Evolutionary conservation across 768 basidiomycete species (phyloP), one percentile per base, ranked within the genome.

Genomic region (Hemileccinum rubropunctum): DNA sequence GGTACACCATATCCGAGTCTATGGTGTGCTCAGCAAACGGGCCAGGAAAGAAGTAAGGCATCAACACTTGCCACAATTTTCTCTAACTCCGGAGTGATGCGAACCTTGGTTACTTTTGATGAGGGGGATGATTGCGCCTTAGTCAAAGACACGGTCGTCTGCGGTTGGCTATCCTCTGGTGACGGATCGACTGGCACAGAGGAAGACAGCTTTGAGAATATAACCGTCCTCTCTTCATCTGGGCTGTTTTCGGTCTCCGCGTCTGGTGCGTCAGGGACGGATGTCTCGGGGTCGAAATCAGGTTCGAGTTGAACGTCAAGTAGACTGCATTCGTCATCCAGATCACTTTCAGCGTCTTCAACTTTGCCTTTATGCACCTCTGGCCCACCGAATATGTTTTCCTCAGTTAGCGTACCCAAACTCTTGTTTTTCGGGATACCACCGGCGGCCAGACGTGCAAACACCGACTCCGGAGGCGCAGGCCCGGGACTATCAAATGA

Each of bases 1-100:
- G 10, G 82, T 79, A 11, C 71, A 52, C 85, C 86, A 87, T 54
- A 91, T 84, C 60, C 81, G 88, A 23, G 75, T 62, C 89, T 91
- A 55, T 8, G 34, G 4, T 5, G 12, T 12, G 4, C 10, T 35
- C 27, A 42, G 26, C 5, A 18, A 47, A 40, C 2, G 39, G 14
- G 12, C 4, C 3, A 18, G 15, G 18, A n/a, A 41, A n/a, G 20
- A 39, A 47, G 26, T 3, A 40, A 42, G 10, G 17, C 3, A 18
- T 46, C 14, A 9, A 42, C 15, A 71, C 83, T 53, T 68, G 83
- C 88, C 47, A 78, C 73, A 42, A 87, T 83, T 33, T 72, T 73
- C 56, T 90, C 86, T 20, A 86, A 71, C 51, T 87, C 83, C 11
- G 70, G 68, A 36, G 79, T 88, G n/a, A 84, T 64, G 57, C 71